Evolutionary conservation across 2,329 filamentous ascomycete species (phyloP), one percentile per base, ranked within the genome.

Genomic region (Conoideocrella luteorostrata): DNA sequence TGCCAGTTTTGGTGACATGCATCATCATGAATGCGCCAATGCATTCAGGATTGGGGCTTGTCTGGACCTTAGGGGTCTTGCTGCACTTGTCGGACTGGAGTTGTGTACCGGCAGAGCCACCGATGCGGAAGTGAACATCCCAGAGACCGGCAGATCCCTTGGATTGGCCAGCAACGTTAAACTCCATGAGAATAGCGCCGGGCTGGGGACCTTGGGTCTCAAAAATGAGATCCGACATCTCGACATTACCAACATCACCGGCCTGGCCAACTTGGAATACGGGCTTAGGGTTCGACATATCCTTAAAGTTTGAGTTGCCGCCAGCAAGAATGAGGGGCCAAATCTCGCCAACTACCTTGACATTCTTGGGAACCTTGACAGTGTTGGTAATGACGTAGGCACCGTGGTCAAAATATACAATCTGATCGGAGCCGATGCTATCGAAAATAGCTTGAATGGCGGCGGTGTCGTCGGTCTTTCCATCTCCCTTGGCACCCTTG

Each of bases 81-180:
- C 77, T 65, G 70, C 90, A 96, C 44, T 74, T 82, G 62, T 87
- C 75, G 15, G 83, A 84, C 66, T 94, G 87, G 13, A 97, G 77
- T 51, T 86, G 67, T 22, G 90, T 94, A 47, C 91, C 91, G 4
- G 86, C 83, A 43, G 84, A 82, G 34, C 93, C 93, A 55, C 89
- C 91, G 55, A 98, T 79, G 58, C 93, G 88, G 68, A 93, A 84
- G 71, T 98, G 93, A n/a, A 90, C 83, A 57, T 98, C 93, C 87
- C 90, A 98, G 66, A 96, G 82, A 49, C 81, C 91, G 17, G 82
- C 82, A 2, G 80, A 77, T 37, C 88, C 88, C 46, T 82, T 75
- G 44, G 65, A 72, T 53, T 75, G 62, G 28, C 80, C 83, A 34
- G 79, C 80, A 33, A 95, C 71, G 66, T 96, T 96, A 86, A 88